phyloP scores from a whole-genome alignment of 2,329 filamentous ascomycete species.

The Zarea fungicola region DNA sequence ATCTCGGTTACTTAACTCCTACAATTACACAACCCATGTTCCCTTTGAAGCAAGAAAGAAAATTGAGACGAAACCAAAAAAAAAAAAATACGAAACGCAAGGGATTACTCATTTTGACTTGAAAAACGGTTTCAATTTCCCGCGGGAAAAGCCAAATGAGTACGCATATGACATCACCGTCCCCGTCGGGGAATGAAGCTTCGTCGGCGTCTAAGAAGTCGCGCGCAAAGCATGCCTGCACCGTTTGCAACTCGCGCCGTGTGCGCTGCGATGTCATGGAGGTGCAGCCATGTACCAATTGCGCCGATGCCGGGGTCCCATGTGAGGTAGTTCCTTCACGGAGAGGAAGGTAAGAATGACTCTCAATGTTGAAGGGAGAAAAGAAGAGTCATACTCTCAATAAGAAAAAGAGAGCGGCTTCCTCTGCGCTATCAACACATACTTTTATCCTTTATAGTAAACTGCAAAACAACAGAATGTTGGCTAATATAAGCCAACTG shows the following conservation, averaged over 20 bases:
- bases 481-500: not conserved
- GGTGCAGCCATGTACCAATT: constrained; percentile 29
- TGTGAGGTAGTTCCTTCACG: constrained; percentile 31
- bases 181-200: constrained; percentile 9
- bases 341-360: constrained; percentile 25
- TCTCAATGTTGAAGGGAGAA: not conserved
- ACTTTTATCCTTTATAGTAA: no score
- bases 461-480: no score
- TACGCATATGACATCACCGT: constrained; percentile 9
- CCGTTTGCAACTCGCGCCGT: constrained; percentile 29
- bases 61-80: not conserved
- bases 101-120: not conserved
- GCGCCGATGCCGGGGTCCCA: constrained; percentile 19
- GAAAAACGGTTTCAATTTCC: not conserved
- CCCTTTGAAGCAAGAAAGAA: no score
- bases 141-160: no score
- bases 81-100: not conserved
- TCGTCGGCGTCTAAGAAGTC: constrained; percentile 27
- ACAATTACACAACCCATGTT: constrained; percentile 3
- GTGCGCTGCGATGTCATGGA: constrained; percentile 33
- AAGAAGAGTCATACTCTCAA: no score
- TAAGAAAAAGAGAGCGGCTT: no score
- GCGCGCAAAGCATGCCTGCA: constrained; percentile 31
- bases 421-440: no score
- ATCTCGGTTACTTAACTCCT: constrained; percentile 12